Evolutionary conservation across 2,329 filamentous ascomycete species (phyloP), one percentile per base, ranked within the genome.

Genomic region (Claviceps purpurea): DNA sequence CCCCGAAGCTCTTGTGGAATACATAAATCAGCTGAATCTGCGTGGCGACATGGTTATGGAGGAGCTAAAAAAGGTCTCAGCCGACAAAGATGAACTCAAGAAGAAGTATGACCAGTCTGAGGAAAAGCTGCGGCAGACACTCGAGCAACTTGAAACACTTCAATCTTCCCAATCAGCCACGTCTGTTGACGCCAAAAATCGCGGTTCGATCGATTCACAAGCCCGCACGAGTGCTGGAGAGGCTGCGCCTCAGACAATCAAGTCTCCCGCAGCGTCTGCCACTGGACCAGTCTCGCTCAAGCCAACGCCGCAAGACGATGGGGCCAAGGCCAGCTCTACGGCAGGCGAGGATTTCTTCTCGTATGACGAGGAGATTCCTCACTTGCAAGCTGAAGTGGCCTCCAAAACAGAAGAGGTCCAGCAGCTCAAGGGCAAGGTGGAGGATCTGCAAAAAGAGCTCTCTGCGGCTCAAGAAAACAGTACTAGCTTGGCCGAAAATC

Each of bases 31-130:
- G 66, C 70, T 95, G 42, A 91, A 84, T 55, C 68, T 90, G 50
- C 91, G 94, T 63, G 84, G 84, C 43, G 88, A 95, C 61, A 94
- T 98, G 87, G 83, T 95, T 3, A 84, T 94, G 79, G 86, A 95
- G 46, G 93, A 98, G 68, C 74, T 96, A 52, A 96, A 94, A 70
- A 78, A 89, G 13, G 82, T 97, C 0, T 85, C 89, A 0, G 77
- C 78, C 3, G 90, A 97, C 63, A 84, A 86, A 54, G 88, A 95
- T 55, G 79, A 82, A 16, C 74, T 86, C 55, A 91, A 89, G 65
- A 86, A 84, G 68, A 89, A 87, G 65, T 71, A 82, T 2, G 80
- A 85, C n/a, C 79, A 84, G 48, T 73, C 77, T 0, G 79, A 89
- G 56, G 79, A 83, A 62, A 77, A 78, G 50, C 71, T 81, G 1